A percentile compares a stretch with the other conserved stretches of the same genome.
phyloP scores from a whole-genome alignment of 2,329 filamentous ascomycete species.

The Dothiorella sarmentorum region DNA sequence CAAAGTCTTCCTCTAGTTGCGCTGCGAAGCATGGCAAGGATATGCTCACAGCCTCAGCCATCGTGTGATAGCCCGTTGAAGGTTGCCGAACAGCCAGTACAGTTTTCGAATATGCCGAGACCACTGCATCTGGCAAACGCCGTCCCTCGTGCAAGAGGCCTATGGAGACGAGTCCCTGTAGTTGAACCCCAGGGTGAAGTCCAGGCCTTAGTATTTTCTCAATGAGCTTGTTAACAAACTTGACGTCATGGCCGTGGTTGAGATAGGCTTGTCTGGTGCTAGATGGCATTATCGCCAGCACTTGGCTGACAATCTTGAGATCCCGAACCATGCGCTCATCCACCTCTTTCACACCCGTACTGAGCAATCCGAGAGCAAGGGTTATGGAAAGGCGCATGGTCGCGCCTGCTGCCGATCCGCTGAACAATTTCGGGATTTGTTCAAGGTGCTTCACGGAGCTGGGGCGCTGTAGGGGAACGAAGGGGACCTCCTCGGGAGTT shows the following conservation, averaged over 20 bases:
- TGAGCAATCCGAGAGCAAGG: conserved; percentile 31
- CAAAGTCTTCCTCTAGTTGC: conserved; percentile 1
- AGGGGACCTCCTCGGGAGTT: neutral
- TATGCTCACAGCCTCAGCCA: neutral
- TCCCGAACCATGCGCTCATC: conserved; percentile 30
- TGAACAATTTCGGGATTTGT: conserved; percentile 5
- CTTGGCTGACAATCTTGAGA: conserved; percentile 29
- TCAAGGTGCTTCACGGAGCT: neutral
- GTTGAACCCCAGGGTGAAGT: conserved; percentile 26
- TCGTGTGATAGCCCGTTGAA: neutral
- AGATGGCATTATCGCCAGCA: neutral
- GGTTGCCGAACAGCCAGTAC: conserved; percentile 20
- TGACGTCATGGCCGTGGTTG: neutral
- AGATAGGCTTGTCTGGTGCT: neutral
- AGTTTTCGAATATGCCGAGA: conserved; percentile 26
- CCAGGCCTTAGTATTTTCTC: conserved; percentile 27
- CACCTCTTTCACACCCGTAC: conserved; percentile 25
- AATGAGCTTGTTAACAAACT: conserved; percentile 25
- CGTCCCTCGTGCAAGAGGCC: conserved; percentile 26
- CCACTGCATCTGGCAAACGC: conserved; percentile 23
- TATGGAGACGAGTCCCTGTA: conserved; percentile 30
- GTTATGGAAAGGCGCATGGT: conserved; percentile 31
- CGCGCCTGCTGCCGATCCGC: conserved; percentile 20
- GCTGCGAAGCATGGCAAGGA: conserved; percentile 1
- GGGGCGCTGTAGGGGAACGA: neutral